Base-by-base conservation (phyloP, 116 monocot species). In the Cymodocea nodosa region DNA sequence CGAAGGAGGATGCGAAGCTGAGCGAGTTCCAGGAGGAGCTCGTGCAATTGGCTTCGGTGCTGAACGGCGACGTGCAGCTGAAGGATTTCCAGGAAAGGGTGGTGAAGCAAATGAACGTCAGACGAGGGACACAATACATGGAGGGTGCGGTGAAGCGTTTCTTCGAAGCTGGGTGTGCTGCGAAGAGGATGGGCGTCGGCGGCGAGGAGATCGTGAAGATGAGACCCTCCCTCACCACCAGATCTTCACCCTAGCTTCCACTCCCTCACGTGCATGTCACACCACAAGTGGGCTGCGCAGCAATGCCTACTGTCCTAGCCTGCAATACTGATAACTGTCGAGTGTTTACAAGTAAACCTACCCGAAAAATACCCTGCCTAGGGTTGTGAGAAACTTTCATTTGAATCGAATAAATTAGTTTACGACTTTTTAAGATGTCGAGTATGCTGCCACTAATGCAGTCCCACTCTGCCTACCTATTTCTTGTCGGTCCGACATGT, bases 1-100 rank as follows among this genome's bases (percentile, higher is more conserved):
- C 94, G 2, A 79, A 86, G 4, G 89, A 94, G 71, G 84, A 86
- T 6, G 84, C 86, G 8, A 63, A 51, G 70, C 68, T 94, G 35
- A 94, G 80, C 53, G 89, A 89, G 56, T 89, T 89, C 64, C 94
- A 94, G 69, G 80, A 84, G 65, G 94, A 94, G 79, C 80, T 94
- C 13, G 68, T 80, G 62, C 89, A 89, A 23, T 84, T 94, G 9
- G 84, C 89, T 0, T 77, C 94, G 2, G 89, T 76, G 35, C 71
- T 94, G 48, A 83, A 68, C 19, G 94, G 94, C 2, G 89, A 89
- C 52, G 72, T 78, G 49, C 59, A 69, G 4, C 59, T 89, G 16
- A 70, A 50, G 13, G 68, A 67, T 64, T 80, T 89, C 66, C 51
- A 78, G 20, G 80, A 94, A 58, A 81, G 39, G 50, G 69, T 84